Evolutionary conservation across 2,329 filamentous ascomycete genomes (phyloP).

Genomic region (Fusarium neocosmosporiellum): DNA sequence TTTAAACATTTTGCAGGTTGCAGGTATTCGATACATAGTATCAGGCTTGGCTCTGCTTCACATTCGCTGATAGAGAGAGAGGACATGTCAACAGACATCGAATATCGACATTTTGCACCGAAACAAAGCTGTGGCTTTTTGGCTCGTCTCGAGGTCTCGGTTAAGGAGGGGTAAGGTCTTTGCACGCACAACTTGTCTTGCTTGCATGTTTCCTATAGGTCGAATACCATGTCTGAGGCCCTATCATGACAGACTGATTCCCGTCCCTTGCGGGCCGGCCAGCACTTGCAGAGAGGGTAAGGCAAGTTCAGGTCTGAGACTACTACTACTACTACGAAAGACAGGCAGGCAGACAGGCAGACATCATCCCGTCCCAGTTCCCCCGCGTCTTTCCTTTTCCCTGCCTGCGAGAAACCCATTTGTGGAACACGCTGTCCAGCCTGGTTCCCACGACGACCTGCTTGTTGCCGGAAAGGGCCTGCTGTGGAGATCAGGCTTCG

Average conservation of each 20-base stretch:
- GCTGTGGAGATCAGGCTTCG: slow-evolving; percentile 11
- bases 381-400: slow-evolving; percentile 24
- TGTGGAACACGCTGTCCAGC: slow-evolving; percentile 12
- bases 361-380: slow-evolving; percentile 9
- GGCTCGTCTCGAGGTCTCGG: slow-evolving; percentile 8
- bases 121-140: slow-evolving; percentile 30
- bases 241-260: neutral
- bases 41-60: neutral
- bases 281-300: slow-evolving; percentile 15
- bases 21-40: neutral
- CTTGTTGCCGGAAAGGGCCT: neutral
- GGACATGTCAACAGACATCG: neutral
- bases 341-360: neutral
- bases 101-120: slow-evolving; percentile 23
- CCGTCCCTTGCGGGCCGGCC: neutral
- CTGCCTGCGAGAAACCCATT: slow-evolving; percentile 9
- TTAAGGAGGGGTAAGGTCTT: slow-evolving; percentile 17
- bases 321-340: neutral
- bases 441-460: slow-evolving; percentile 19
- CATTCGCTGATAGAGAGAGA: neutral
- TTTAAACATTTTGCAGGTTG: neutral
- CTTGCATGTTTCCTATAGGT: neutral
- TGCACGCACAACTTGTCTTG: slow-evolving; percentile 25
- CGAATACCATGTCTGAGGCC: neutral
- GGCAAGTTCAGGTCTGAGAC: slow-evolving; percentile 25